Evolutionary conservation across 495 filamentous ascomycete species (phyloP), one percentile per base, ranked within the genome.

Genomic region (Aspergillus baeticus): DNA sequence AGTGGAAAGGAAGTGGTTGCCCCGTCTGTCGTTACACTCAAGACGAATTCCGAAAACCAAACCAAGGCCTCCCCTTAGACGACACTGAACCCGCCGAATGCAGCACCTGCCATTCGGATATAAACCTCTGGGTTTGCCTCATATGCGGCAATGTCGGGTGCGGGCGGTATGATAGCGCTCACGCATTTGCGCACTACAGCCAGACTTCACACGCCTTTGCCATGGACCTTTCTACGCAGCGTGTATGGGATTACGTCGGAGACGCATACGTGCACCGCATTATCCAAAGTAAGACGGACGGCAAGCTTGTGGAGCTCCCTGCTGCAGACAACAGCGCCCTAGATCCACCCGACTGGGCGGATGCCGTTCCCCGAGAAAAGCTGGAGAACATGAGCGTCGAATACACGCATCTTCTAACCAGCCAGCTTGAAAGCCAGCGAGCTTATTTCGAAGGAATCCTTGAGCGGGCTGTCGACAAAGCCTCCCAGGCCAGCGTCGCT

Each of bases 221-320:
- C 44, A 87, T 98, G 74, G 95, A 98, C 66, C 82, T 98, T 31
- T 83, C 84, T 38, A 92, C 92, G 0, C 93, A 98, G 66, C 88
- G 93, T 55, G 91, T 98, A 5, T 98, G 94, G 94, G 95, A 98
- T 75, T 98, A 98, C 64, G 88, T 88, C 0, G 89, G 88, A 33
- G 95, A 98, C 63, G 87, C 85, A 58, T 98, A 96, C 77, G 94
- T 98, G 17, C 94, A 98, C 73, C 87, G 94, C 10, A 84, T 98
- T 33, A 93, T 98, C 51, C 87, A 94, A 61, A 89, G 88, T 61
- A 95, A 96, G 72, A 86, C 88, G 5, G 91, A 96, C 66, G 91
- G 90, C 44, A 77, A 97, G 64, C 78, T 96, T 1, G 86, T 96
- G 38, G 92, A 96, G 66, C 77, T 96, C 23, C 89, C 92, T 4